Evolutionary conservation across 495 filamentous ascomycete genomes (phyloP).

Genomic region (Penicillium diatomitis): DNA sequence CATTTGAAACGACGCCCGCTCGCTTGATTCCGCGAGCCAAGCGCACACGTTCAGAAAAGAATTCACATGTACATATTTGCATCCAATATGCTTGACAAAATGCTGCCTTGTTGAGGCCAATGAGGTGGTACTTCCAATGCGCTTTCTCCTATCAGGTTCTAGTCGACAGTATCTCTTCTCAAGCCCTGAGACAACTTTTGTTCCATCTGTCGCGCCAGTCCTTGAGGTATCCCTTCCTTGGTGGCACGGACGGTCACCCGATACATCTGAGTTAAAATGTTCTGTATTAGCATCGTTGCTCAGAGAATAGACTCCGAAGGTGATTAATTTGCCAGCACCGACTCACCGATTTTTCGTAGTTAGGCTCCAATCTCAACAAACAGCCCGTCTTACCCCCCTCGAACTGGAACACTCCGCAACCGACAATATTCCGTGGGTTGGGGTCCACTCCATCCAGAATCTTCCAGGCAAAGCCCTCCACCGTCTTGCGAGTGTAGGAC

Average conservation of each 20-base stretch:
- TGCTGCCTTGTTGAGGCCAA: background rate
- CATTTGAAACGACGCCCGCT: slow-evolving; percentile 10
- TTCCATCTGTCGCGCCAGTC: slow-evolving; percentile 78
- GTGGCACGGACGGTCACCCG: slow-evolving; percentile 92
- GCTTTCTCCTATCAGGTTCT: background rate
- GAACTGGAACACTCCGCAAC: slow-evolving; percentile 82
- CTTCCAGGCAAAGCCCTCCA: slow-evolving; percentile 82
- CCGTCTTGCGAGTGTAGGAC: slow-evolving; percentile 52
- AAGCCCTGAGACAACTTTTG: slow-evolving; percentile 58
- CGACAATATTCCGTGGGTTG: slow-evolving; percentile 86
- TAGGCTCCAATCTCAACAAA: slow-evolving; percentile 87
- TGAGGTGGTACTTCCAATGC: background rate
- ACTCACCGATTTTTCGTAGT: slow-evolving; percentile 75
- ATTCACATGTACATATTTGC: slow-evolving; percentile 15
- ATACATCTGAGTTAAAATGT: slow-evolving; percentile 59
- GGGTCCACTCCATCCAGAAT: slow-evolving; percentile 79
- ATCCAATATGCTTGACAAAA: background rate
- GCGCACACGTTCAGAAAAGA: no score
- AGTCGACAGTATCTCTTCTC: slow-evolving; percentile 5
- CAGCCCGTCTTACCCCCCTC: slow-evolving; percentile 88
- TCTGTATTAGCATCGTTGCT: background rate
- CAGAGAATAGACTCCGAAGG: background rate
- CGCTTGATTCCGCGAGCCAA: background rate
- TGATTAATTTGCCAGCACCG: no score
- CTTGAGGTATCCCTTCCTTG: slow-evolving; percentile 74